Conservation (phyloP, 2,329 filamentous ascomycete genomes). For the Orbilia blumenaviensis region DNA sequence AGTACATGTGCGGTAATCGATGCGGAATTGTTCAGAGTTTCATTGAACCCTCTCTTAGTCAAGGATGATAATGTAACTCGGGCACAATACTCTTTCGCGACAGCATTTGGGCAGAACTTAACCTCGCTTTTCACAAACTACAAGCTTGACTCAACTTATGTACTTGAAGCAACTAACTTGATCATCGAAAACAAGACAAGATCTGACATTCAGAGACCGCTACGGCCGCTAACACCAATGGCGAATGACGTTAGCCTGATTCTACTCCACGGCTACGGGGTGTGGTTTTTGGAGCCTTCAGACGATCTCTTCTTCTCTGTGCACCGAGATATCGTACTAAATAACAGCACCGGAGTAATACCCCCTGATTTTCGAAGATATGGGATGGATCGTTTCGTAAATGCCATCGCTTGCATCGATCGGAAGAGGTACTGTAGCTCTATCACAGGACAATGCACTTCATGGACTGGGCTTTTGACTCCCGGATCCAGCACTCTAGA, state of each 20-base stretch:
- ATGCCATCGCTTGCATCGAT: background rate
- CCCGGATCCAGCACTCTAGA: background rate
- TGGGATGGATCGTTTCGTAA: background rate
- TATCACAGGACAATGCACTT: background rate
- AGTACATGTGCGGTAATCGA: constrained; percentile 13
- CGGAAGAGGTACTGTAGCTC: constrained; percentile 7
- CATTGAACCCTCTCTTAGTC: too few species aligned
- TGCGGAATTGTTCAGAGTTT: background rate
- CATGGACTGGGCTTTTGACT: background rate
- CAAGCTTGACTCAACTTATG: too few species aligned
- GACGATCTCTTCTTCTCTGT: constrained; percentile 1
- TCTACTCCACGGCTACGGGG: background rate
- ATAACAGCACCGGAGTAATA: too few species aligned
- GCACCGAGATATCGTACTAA: too few species aligned
- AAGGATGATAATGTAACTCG: too few species aligned
- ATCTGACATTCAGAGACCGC: too few species aligned
- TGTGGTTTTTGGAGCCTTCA: background rate
- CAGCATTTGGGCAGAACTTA: background rate
- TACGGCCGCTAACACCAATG: background rate
- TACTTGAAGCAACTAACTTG: too few species aligned
- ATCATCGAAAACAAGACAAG: too few species aligned
- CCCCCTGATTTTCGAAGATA: too few species aligned
- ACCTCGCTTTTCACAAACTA: background rate
- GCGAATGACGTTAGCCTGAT: constrained; percentile 2
- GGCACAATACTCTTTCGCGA: background rate